Evolutionary conservation across 2,329 filamentous ascomycete species (phyloP), one percentile per base, ranked within the genome.

Genomic region (Aureobasidium namibiae): DNA sequence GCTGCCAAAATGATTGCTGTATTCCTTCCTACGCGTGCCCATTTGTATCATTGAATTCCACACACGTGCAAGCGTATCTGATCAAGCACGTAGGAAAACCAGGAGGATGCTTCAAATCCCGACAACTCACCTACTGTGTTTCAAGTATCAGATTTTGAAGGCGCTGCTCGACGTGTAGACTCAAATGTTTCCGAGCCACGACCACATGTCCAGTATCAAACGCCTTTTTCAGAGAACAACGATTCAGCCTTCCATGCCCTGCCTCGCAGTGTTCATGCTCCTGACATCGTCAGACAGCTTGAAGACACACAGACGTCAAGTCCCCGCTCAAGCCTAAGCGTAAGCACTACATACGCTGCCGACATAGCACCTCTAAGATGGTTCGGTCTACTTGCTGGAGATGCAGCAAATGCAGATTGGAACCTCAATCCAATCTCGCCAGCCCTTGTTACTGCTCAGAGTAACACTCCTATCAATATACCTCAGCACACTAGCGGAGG

Each of bases 361-460:
- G 73, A 76, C 45, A 70, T 73, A 14, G 76, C 76, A n/a, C 76
- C 76, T 5, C 65, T 77, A 52, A 73, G 75, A 62, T 80, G 77
- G 75, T 79, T 78, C 62, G 76, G 77, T 49, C 66, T 79, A 5
- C 69, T 78, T 58, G 76, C 75, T 42, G 73, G 74, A 48, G 75
- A 78, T 63, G 75, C 74, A 6, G 42, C 34, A 21, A 39, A 49
- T 24, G 56, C 44, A 16, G 38, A 70, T 69, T 59, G 26, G 48
- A 68, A 70, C 54, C 29, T 31, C 56, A 52, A 13, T 33, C 46
- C 24, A 54, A 38, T 60, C 36, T 50, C 23, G 36, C 29, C 50
- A 8, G 33, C 34, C 26, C 14, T 39, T 9, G 6, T 26, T 1
- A 14, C 45, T n/a, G 5, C 46, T 11, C 56, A 58, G 18, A 42